Percentiles rank a stretch among this genome's conserved stretches.
These are phyloP conservation scores for Euptelea pleiosperma DNA, from an alignment of 164 flowering plant species.

Conservation along the genomic window DNA sequence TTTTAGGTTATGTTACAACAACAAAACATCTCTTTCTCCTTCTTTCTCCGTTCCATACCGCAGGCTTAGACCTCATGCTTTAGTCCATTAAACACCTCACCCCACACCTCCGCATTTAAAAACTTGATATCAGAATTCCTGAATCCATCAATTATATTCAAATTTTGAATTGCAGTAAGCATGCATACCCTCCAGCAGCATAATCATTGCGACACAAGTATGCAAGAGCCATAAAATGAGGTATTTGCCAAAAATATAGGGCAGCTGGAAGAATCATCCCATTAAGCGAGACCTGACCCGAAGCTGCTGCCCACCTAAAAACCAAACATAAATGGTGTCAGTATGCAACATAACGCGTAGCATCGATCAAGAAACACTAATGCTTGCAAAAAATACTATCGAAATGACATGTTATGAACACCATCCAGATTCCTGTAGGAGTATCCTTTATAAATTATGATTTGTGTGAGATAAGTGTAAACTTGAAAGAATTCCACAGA, in stretches of 20 bases:
- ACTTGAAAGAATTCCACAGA: not conserved
- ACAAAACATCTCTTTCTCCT: no score
- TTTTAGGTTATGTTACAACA: no score
- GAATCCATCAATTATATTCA: not conserved
- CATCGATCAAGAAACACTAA: not conserved
- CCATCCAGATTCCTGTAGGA: not conserved
- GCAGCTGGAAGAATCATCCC: conserved; percentile 92
- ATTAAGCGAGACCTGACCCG: conserved; percentile 71
- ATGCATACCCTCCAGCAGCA: conserved; percentile 90
- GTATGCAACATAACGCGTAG: not conserved
- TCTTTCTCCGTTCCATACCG: no score
- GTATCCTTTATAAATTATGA: not conserved
- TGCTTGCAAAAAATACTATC: not conserved
- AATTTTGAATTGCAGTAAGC: not conserved
- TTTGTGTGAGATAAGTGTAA: not conserved
- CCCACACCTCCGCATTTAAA: no score
- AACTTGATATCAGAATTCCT: no score
- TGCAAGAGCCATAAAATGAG: conserved; percentile 99
- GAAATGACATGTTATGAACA: not conserved
- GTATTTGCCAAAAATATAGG: conserved; percentile 96
- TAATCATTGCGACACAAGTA: conserved; percentile 88
- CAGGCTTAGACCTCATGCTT: no score
- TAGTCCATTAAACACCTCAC: no score
- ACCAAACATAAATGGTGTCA: conserved; percentile 16
- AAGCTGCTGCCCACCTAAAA: conserved; percentile 89